phyloP scores from a whole-genome alignment of 2,329 filamentous ascomycete genomes.

The Monilinia laxa region DNA sequence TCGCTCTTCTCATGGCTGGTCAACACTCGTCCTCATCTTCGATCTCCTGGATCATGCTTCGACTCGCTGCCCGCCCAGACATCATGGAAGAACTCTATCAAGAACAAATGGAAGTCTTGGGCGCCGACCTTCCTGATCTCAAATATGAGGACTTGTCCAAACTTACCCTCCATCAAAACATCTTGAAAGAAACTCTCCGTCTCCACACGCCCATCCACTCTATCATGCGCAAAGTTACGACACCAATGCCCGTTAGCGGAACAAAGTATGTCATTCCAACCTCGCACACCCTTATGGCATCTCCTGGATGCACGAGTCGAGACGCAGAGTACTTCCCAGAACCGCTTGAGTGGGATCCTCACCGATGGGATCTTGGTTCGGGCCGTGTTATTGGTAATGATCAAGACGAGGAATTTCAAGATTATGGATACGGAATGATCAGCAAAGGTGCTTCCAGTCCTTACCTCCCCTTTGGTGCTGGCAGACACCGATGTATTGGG shows the following conservation, averaged over 20 bases:
- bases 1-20: slow-evolving; percentile 86
- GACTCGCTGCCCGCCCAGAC: slow-evolving; percentile 73
- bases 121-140: slow-evolving; percentile 70
- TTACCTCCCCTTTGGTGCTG: slow-evolving; percentile 92
- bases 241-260: slow-evolving; percentile 78
- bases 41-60: slow-evolving; percentile 80
- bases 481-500: slow-evolving; percentile 90
- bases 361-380: slow-evolving; percentile 77
- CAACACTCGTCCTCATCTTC: slow-evolving; percentile 88
- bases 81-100: slow-evolving; percentile 78
- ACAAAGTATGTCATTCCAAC: slow-evolving; percentile 82
- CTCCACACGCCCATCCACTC: slow-evolving; percentile 92
- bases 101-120: slow-evolving; percentile 75
- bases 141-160: slow-evolving; percentile 75
- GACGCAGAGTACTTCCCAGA: slow-evolving; percentile 77
- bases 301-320: slow-evolving; percentile 76
- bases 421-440: slow-evolving; percentile 91
- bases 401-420: slow-evolving; percentile 72
- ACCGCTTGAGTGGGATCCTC: slow-evolving; percentile 81
- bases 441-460: slow-evolving; percentile 87
- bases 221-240: slow-evolving; percentile 89
- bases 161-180: slow-evolving; percentile 77
- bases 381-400: slow-evolving; percentile 52
- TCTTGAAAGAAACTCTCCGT: slow-evolving; percentile 89
- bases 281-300: slow-evolving; percentile 77